Conservation (phyloP, 1,139 yeast species). For the Lodderomyces oxycetoniae region DNA sequence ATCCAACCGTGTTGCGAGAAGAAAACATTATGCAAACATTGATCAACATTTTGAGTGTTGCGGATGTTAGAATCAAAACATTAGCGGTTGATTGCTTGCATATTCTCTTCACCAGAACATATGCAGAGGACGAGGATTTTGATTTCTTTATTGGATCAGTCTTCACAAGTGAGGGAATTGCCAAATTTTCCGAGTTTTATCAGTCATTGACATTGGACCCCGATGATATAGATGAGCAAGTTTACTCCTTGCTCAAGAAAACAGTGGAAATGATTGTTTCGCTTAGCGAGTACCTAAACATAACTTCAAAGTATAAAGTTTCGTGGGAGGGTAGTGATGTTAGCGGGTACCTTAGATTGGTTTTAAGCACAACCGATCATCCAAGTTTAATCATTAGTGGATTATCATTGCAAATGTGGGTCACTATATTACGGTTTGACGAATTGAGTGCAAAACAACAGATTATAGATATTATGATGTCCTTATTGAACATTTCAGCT, state of each 20-base stretch:
- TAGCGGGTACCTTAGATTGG: constrained; percentile 62
- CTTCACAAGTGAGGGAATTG: constrained; percentile 67
- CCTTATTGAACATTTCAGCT: constrained; percentile 70
- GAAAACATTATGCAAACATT: constrained; percentile 68
- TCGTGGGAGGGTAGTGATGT: constrained; percentile 53
- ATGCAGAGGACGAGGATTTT: constrained; percentile 66
- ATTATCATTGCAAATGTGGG: constrained; percentile 90
- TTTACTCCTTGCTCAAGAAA: constrained; percentile 78
- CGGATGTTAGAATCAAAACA: constrained; percentile 65
- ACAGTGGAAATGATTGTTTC: constrained; percentile 93
- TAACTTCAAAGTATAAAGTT: constrained; percentile 35
- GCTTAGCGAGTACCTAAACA: constrained; percentile 69
- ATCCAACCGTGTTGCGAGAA: constrained; percentile 65
- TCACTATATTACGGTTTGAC: constrained; percentile 78
- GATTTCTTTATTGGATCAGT: constrained; percentile 76
- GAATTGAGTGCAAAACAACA: constrained; percentile 54
- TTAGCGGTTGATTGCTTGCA: constrained; percentile 90
- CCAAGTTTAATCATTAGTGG: constrained; percentile 90
- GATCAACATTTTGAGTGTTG: constrained; percentile 52
- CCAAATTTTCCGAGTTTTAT: constrained; percentile 62
- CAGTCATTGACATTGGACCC: constrained; percentile 60
- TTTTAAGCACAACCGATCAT: constrained; percentile 75
- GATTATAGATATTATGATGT: constrained; percentile 53
- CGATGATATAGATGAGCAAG: constrained; percentile 71
- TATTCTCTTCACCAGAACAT: constrained; percentile 79